Conservation (phyloP, 2,329 filamentous ascomycete genomes). For the Phaeoacremonium minimum region DNA sequence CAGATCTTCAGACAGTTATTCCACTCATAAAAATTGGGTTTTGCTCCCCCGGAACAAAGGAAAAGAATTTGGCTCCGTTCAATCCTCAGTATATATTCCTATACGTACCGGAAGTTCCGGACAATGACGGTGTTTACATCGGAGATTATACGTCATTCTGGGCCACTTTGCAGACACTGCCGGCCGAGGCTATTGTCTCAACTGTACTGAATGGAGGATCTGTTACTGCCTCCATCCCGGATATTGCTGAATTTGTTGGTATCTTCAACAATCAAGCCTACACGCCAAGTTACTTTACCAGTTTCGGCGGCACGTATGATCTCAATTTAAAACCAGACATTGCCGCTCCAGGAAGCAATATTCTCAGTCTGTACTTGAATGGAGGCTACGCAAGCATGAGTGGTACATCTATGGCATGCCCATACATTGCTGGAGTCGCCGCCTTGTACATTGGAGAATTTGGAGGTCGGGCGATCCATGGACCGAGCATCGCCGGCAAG, state of each 20-base stretch:
- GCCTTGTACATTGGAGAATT: conserved; percentile 23
- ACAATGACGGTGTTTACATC: not conserved
- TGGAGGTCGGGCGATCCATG: conserved; percentile 21
- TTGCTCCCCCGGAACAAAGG: not conserved
- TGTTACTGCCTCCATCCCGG: conserved; percentile 21
- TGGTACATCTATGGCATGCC: conserved; percentile 41
- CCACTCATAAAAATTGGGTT: conserved; percentile 11
- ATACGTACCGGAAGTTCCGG: not conserved
- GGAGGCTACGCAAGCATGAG: conserved; percentile 27
- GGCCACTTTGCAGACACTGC: not conserved
- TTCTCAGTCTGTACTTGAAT: conserved; percentile 33
- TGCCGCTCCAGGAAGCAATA: conserved; percentile 35
- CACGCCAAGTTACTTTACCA: conserved; percentile 30
- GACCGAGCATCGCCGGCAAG: conserved; percentile 20
- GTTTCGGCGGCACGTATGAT: conserved; percentile 38
- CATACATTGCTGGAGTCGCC: conserved; percentile 33
- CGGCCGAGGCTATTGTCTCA: conserved; percentile 19
- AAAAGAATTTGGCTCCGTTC: not conserved
- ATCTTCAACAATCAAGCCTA: conserved; percentile 11
- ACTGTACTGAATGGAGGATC: conserved; percentile 19
- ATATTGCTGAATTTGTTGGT: conserved; percentile 2
- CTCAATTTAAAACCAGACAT: conserved; percentile 37
- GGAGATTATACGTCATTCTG: not conserved
- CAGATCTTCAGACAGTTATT: conserved; percentile 15
- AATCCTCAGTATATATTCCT: not conserved